phyloP scores from a whole-genome alignment of 495 filamentous ascomycete genomes.

The Lepidopterella palustris region DNA sequence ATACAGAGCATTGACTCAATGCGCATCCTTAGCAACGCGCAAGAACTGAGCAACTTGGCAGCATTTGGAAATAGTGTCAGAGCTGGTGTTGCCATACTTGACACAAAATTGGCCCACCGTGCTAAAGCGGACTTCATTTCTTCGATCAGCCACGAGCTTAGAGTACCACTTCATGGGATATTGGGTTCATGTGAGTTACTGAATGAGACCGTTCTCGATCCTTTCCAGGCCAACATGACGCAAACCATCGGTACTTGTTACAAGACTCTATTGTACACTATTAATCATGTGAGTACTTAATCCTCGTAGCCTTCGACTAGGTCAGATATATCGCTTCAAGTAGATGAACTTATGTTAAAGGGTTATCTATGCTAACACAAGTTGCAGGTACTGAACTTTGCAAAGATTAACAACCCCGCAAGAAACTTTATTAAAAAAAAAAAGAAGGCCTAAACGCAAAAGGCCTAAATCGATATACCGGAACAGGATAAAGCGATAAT shows the following conservation, averaged over 20 bases:
- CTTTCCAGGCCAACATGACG: constrained; percentile 56
- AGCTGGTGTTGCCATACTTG: constrained; percentile 51
- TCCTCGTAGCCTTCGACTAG: not conserved
- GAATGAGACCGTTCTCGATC: constrained; percentile 46
- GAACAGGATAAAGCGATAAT: constrained; percentile 24
- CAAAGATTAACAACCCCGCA: constrained; percentile 54
- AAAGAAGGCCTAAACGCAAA: constrained; percentile 12
- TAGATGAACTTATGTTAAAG: not conserved
- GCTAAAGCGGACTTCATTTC: constrained; percentile 66
- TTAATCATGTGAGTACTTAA: constrained; percentile 54
- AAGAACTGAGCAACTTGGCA: constrained; percentile 50
- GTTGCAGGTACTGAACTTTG: constrained; percentile 51
- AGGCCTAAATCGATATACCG: not conserved
- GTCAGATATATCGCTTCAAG: not conserved
- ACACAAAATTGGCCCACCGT: constrained; percentile 44
- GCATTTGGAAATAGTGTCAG: constrained; percentile 57
- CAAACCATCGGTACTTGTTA: constrained; percentile 71
- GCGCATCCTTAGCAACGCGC: constrained; percentile 43
- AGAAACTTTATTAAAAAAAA: constrained; percentile 1
- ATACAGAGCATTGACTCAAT: constrained; percentile 51
- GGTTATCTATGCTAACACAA: constrained; percentile 9
- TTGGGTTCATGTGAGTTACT: constrained; percentile 67
- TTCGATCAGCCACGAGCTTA: constrained; percentile 69
- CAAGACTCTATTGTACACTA: constrained; percentile 68
- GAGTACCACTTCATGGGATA: constrained; percentile 72